Percentiles rank a stretch among this genome's conserved stretches.
phyloP scores from a whole-genome alignment of 2,329 filamentous ascomycete species.

The Aureobasidium namibiae region DNA sequence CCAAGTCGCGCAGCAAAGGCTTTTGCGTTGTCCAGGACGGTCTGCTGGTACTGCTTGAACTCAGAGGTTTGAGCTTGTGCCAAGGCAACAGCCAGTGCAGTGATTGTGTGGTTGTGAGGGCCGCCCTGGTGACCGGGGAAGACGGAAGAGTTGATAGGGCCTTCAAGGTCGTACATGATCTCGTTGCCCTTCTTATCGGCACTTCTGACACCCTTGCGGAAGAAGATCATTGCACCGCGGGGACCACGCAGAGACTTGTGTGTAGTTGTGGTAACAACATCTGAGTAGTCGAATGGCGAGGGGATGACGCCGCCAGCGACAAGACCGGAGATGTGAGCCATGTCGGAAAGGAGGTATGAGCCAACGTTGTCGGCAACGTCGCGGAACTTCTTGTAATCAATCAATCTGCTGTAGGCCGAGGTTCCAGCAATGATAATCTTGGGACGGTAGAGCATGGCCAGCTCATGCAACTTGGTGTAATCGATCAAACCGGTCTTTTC shows the following conservation, averaged over 20 bases:
- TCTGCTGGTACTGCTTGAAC: conserved; percentile 89
- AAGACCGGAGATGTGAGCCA: conserved; percentile 97
- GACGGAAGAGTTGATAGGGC: conserved; percentile 96
- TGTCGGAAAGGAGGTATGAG: conserved; percentile 92
- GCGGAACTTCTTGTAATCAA: conserved; percentile 94
- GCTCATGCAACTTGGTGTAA: conserved; percentile 86
- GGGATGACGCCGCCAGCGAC: conserved; percentile 90
- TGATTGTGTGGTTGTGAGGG: conserved; percentile 99
- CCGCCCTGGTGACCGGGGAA: conserved; percentile 98
- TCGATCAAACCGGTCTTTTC: conserved; percentile 91
- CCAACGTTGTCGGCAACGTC: conserved; percentile 89
- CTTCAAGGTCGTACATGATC: conserved; percentile 80
- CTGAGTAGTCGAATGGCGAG: conserved; percentile 83
- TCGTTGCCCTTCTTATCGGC: conserved; percentile 87
- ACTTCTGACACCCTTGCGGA: conserved; percentile 90
- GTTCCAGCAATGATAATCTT: conserved; percentile 96
- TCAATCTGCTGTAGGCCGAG: conserved; percentile 94
- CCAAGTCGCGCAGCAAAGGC: conserved; percentile 56
- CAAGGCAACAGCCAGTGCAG: conserved; percentile 85
- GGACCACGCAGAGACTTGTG: conserved; percentile 98
- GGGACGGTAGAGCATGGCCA: conserved; percentile 84
- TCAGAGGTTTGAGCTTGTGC: conserved; percentile 87
- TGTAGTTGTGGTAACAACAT: conserved; percentile 96
- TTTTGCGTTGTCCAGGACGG: conserved; percentile 90
- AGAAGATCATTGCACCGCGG: conserved; percentile 99